Base-by-base conservation (phyloP, 1,284 basidiomycete genomes). In the Ganoderma lucidum region DNA sequence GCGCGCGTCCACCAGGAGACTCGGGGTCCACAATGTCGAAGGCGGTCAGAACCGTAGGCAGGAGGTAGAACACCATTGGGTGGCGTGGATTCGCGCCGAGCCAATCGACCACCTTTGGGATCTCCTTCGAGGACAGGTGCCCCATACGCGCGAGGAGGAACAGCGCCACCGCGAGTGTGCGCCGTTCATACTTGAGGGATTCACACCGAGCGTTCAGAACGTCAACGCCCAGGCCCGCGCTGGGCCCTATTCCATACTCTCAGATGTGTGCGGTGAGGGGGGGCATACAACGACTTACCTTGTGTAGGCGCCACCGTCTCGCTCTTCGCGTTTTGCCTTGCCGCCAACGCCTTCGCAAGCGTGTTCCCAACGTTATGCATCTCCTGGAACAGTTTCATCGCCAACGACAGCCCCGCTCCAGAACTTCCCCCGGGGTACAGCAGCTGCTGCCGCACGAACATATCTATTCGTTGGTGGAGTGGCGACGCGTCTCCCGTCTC, bases 121-220 rank as follows among this genome's bases (percentile, higher is more conserved):
- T 79, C 73, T 94, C 92, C 65, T 80, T 80, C 0, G 88, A 80
- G 1, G 85, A 81, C 55, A 94, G 80, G 72, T 85, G 86, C 0
- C 91, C 92, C 32, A 91, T 81, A n/a, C 90, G 87, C 28, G 88
- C 85, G 66, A 94, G 82, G 56, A 87, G 82, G 76, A 87, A 89
- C 35, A 94, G 83, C 9, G 88, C 83, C 37, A 86, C 84, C 19
- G 88, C 88, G 9, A 96, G 85, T 44, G 84, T 82, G 15, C 89
- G 85, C 67, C 93, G 86, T 77, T 96, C 94, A 68, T 91, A 90
- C 74, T 87, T 88, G 67, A 95, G 83, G 0, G 91, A 93, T 53
- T 93, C 88, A 70, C 88, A 86, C 35, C 92, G 88, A 35, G 90
- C 86, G 66, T 85, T 85, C 3, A 92, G 83, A 67, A 93, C 84